Conservation (phyloP, 140 eudicot genomes). For the Flaveria floridana region DNA sequence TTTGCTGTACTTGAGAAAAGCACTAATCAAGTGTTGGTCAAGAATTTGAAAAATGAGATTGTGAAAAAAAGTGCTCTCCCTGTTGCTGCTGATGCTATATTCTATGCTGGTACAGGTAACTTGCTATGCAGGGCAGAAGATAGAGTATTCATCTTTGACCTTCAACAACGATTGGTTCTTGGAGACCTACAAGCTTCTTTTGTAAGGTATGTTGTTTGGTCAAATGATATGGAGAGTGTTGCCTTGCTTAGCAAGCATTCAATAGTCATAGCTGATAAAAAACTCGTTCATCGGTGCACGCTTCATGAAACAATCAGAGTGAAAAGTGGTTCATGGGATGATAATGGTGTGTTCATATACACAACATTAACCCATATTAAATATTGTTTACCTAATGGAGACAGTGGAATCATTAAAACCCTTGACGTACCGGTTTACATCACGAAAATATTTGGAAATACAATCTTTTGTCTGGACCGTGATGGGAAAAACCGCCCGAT, state of each 20-base stretch:
- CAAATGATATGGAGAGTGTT: slow-evolving; percentile 84
- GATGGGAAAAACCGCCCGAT: slow-evolving; percentile 76
- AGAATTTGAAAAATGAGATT: slow-evolving; percentile 73
- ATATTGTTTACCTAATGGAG: slow-evolving; percentile 89
- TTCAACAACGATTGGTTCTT: slow-evolving; percentile 68
- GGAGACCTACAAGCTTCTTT: slow-evolving; percentile 81
- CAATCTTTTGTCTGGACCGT: slow-evolving; percentile 74
- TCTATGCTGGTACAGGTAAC: slow-evolving; percentile 89
- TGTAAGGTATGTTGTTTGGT: slow-evolving; percentile 84
- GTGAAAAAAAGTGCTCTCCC: slow-evolving; percentile 74
- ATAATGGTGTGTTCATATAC: slow-evolving; percentile 80
- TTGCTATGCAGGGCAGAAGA: slow-evolving; percentile 87
- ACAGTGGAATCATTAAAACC: slow-evolving; percentile 76
- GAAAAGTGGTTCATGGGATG: slow-evolving; percentile 93
- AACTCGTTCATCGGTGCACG: slow-evolving; percentile 74
- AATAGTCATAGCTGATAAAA: slow-evolving; percentile 70
- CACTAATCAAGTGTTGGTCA: slow-evolving; percentile 73
- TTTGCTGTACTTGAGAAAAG: slow-evolving; percentile 87
- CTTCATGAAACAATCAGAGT: slow-evolving; percentile 91
- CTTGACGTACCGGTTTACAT: slow-evolving; percentile 77
- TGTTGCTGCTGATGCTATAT: slow-evolving; percentile 71
- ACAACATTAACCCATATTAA: slow-evolving; percentile 76
- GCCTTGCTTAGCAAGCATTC: slow-evolving; percentile 89
- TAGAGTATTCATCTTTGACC: slow-evolving; percentile 76
- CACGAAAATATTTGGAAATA: slow-evolving; percentile 66